These are phyloP conservation scores for Cicer judaicum DNA, from an alignment of 306 rosid genomes.

Conservation along the genomic window DNA sequence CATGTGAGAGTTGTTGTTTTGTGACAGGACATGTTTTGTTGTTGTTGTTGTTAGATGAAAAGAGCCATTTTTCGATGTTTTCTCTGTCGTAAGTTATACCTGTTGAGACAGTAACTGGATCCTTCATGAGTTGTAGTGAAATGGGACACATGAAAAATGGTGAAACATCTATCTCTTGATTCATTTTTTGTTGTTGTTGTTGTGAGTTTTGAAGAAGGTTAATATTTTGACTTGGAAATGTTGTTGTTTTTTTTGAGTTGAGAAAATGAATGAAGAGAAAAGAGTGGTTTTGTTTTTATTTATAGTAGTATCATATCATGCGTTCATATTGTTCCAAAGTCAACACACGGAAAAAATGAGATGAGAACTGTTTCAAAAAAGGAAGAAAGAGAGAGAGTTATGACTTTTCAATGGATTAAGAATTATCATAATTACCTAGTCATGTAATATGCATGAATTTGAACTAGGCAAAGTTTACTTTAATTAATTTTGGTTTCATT, in stretches of 20 bases:
- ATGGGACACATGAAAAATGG: conserved; percentile 77
- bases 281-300: conserved; percentile 10
- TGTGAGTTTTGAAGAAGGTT: not conserved
- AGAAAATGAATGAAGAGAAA: not conserved
- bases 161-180: conserved; percentile 70
- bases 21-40: conserved; percentile 73
- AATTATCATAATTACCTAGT: conserved; percentile 42
- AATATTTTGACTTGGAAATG: conserved; percentile 9
- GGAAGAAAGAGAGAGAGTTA: not conserved
- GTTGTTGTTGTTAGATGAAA: conserved; percentile 38
- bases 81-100: conserved; percentile 88
- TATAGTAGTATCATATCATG: conserved; percentile 21
- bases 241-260: not conserved
- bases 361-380: too few relatives aligned
- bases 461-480: not conserved
- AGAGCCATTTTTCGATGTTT: conserved; percentile 86
- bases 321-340: conserved; percentile 48
- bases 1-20: conserved; percentile 48
- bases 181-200: conserved; percentile 42
- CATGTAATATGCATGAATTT: not conserved
- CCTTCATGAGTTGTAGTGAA: conserved; percentile 84
- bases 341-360: conserved; percentile 53
- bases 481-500: too few relatives aligned
- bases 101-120: conserved; percentile 73
- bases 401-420: conserved; percentile 54